Evolutionary conservation across 257 asterid species (phyloP).

Genomic region (Apocynum venetum): DNA sequence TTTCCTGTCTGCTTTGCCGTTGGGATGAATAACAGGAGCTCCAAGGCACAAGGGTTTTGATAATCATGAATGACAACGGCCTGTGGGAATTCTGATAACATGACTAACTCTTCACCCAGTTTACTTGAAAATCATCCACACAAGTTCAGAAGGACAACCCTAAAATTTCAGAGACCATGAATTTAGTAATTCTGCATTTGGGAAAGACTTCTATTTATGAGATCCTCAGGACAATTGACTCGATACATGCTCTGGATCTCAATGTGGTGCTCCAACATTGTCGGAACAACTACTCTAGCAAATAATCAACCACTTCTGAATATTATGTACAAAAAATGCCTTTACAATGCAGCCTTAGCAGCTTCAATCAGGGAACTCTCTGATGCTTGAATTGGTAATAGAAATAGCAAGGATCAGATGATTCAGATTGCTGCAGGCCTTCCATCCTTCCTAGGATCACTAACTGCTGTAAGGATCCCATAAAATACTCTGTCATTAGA

Average conservation of each 20-base stretch:
- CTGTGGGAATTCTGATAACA: neutral
- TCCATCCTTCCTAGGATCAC: conserved; percentile 94
- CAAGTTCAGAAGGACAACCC: too few species aligned
- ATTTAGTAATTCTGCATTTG: neutral
- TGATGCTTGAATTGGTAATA: neutral
- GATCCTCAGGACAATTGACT: neutral
- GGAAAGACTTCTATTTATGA: neutral
- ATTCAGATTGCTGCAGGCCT: conserved; percentile 74
- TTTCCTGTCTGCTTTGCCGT: neutral
- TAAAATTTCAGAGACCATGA: neutral
- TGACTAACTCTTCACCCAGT: neutral
- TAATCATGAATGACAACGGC: neutral
- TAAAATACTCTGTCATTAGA: conserved; percentile 16
- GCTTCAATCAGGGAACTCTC: too few species aligned
- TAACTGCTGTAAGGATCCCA: conserved; percentile 72
- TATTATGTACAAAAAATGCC: neutral
- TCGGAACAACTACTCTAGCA: neutral
- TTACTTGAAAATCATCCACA: neutral
- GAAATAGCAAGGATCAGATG: neutral
- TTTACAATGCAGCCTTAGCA: neutral
- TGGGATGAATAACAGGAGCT: neutral
- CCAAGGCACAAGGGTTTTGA: neutral
- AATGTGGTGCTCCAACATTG: neutral
- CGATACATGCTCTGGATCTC: neutral
- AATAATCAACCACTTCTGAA: neutral